These are phyloP conservation scores for Syzygium aqueum DNA, from an alignment of 345 rosid species.

Conservation along the genomic window DNA sequence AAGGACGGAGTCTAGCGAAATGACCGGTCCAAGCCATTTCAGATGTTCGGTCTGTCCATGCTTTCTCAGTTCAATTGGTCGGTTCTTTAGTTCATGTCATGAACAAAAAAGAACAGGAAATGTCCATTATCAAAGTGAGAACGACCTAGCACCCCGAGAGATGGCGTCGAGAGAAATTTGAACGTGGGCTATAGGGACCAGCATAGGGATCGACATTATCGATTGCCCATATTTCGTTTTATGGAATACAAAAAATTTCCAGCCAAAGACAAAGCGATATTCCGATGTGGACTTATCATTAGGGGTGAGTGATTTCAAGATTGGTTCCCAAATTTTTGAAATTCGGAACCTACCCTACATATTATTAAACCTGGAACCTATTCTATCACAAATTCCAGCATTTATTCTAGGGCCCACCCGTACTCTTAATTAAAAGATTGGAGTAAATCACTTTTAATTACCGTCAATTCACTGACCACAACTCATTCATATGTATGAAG, in stretches of 20 bases:
- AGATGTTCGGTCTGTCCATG: neutral
- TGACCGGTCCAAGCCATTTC: neutral
- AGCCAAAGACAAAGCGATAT: neutral
- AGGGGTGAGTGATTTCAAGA: too few relatives aligned
- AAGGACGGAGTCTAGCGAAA: neutral
- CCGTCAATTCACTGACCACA: too few relatives aligned
- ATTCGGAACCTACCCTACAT: too few relatives aligned
- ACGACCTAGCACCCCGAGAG: neutral
- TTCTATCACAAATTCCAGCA: too few relatives aligned
- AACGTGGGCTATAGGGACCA: too few relatives aligned
- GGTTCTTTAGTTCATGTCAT: neutral
- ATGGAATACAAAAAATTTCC: neutral
- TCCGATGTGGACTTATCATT: neutral
- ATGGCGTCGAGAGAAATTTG: neutral
- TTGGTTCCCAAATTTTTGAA: too few relatives aligned
- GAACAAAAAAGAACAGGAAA: neutral
- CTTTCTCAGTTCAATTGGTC: neutral
- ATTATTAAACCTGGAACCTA: too few relatives aligned
- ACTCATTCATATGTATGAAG: too few relatives aligned
- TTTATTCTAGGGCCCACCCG: too few relatives aligned
- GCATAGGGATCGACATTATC: neutral
- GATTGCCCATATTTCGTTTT: neutral
- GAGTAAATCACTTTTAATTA: too few relatives aligned
- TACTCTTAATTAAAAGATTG: too few relatives aligned
- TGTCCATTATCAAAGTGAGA: neutral